phyloP scores from a whole-genome alignment of 257 asterid genomes.

The Solanum infundibuliforme region DNA sequence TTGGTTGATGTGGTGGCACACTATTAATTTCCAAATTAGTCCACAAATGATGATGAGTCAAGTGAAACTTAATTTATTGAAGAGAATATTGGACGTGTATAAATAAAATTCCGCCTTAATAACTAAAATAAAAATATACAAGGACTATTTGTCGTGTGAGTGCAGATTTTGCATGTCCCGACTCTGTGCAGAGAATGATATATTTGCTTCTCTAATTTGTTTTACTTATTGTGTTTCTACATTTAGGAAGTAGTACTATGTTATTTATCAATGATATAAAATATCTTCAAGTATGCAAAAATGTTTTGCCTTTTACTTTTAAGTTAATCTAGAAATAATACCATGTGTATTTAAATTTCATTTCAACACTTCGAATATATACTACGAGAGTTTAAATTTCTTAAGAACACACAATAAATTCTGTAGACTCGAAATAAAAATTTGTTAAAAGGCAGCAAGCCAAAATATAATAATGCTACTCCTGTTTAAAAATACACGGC shows the following conservation, averaged over 20 bases:
- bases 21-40: neutral
- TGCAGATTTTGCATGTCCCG: neutral
- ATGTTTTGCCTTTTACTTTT: neutral
- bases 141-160: neutral
- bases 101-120: no score
- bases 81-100: rapidly evolving
- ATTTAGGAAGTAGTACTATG: neutral
- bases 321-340: neutral
- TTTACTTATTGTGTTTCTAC: neutral
- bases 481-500: neutral
- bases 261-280: neutral
- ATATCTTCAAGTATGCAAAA: neutral
- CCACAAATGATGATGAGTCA: neutral
- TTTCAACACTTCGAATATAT: neutral
- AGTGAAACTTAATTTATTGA: no score
- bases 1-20: neutral
- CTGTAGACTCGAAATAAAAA: rapidly evolving
- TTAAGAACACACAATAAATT: neutral
- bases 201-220: neutral
- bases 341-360: neutral
- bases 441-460: neutral
- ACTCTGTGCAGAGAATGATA: no score
- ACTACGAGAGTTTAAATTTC: neutral
- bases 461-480: neutral
- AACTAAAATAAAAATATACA: neutral